These are phyloP conservation scores for Entomortierella chlamydospora DNA, from an alignment of 192 early-diverging fungal genomes.

Conservation along the genomic window DNA sequence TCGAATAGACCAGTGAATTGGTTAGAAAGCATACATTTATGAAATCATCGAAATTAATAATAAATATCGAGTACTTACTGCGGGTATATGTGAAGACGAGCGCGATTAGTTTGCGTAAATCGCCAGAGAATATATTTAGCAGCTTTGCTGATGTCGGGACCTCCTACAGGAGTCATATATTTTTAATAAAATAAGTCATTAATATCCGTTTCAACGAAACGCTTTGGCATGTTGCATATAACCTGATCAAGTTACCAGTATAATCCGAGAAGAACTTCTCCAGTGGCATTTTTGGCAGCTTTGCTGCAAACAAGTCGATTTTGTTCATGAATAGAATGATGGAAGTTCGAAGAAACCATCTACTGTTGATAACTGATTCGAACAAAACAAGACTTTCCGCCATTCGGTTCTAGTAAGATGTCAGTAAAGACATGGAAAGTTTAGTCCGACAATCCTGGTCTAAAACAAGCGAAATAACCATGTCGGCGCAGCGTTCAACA, in stretches of 20 bases:
- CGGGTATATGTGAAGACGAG: constrained; percentile 74
- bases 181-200: too few relatives aligned
- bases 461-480: too few relatives aligned
- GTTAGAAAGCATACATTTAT: not conserved
- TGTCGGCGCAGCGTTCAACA: too few relatives aligned
- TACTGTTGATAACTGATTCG: constrained; percentile 91
- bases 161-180: constrained; percentile 12
- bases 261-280: constrained; percentile 92
- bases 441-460: too few relatives aligned
- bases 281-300: constrained; percentile 81
- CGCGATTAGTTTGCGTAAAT: constrained; percentile 88
- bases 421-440: too few relatives aligned
- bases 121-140: constrained; percentile 90
- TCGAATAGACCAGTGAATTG: not conserved
- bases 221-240: too few relatives aligned
- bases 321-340: constrained; percentile 97
- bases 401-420: constrained; percentile 86
- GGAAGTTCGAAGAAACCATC: constrained; percentile 93
- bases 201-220: not conserved
- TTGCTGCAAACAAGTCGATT: constrained; percentile 87
- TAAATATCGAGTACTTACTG: constrained; percentile 63
- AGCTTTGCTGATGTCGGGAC: constrained; percentile 79
- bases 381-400: constrained; percentile 90
- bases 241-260: constrained; percentile 48
- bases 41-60: too few relatives aligned